Conservation (phyloP, 768 basidiomycete genomes). For the Tulasnella sp. region DNA sequence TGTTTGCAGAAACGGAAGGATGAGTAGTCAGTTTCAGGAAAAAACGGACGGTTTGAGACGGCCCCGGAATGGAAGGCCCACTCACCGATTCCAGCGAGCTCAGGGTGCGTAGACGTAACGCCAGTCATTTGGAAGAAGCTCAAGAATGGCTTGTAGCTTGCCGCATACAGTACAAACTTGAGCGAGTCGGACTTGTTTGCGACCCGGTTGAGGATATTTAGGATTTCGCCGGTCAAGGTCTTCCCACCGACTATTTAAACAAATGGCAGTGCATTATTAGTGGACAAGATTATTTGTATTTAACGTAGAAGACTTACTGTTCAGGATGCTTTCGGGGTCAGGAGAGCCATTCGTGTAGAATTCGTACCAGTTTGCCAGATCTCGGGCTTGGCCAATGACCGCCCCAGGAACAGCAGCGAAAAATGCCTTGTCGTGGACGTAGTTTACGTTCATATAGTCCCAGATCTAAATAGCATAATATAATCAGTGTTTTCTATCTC, state of each 20-base stretch:
- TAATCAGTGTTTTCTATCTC: neutral
- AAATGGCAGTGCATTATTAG: neutral
- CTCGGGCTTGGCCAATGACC: conserved; percentile 63
- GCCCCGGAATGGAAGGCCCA: conserved; percentile 23
- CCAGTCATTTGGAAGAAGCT: conserved; percentile 80
- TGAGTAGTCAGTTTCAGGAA: neutral
- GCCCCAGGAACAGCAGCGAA: conserved; percentile 74
- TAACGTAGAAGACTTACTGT: conserved; percentile 46
- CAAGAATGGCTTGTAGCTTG: conserved; percentile 86
- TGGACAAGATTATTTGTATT: neutral
- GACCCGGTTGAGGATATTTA: conserved; percentile 65
- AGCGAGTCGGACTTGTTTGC: conserved; percentile 72
- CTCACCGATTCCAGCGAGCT: conserved; percentile 51
- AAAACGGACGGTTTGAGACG: neutral
- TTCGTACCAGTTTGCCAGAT: conserved; percentile 74
- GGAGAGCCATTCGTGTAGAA: conserved; percentile 56
- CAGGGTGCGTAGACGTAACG: conserved; percentile 41
- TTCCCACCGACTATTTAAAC: conserved; percentile 64
- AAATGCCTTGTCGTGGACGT: conserved; percentile 75
- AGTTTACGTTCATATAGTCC: conserved; percentile 69
- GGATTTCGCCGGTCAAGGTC: conserved; percentile 63
- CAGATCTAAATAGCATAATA: conserved; percentile 44
- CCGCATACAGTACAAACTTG: conserved; percentile 67
- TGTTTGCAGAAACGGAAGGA: conserved; percentile 26
- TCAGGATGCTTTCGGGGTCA: conserved; percentile 57